Percentiles rank a stretch among this genome's conserved stretches.
Conservation (phyloP, 257 asterid genomes). For the Schizonepeta tenuifolia region DNA sequence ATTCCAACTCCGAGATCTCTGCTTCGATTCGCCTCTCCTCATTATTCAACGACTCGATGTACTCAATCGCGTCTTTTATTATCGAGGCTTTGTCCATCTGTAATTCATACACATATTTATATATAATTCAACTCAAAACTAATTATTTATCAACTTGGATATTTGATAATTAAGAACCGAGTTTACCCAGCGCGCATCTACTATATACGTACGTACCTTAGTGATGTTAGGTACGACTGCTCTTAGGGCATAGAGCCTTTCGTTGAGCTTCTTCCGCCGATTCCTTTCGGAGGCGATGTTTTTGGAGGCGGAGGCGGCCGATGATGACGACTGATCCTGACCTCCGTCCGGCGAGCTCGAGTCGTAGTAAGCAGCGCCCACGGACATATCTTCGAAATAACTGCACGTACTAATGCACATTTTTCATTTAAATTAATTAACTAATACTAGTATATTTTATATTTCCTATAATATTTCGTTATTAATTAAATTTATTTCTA, state of each 20-base stretch:
- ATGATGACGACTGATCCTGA: constrained; percentile 1
- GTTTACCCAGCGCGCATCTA: no score
- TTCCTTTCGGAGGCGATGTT: constrained; percentile 30
- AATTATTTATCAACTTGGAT: no score
- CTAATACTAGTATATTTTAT: no score
- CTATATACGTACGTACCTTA: not conserved
- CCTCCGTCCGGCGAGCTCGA: constrained; percentile 33
- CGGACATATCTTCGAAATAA: constrained; percentile 11
- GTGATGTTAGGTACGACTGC: constrained; percentile 32
- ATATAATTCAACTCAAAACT: no score
- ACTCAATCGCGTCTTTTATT: constrained; percentile 81
- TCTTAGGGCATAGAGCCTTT: constrained; percentile 21
- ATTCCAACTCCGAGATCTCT: constrained; percentile 68
- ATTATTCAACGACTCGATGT: constrained; percentile 62
- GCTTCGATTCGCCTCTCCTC: constrained; percentile 60
- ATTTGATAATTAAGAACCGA: no score
- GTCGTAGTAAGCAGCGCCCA: constrained; percentile 18
- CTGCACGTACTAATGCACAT: not conserved
- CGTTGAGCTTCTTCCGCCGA: constrained; percentile 25
- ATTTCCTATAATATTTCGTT: no score
- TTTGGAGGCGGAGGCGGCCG: constrained; percentile 12
- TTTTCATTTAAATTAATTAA: not conserved
- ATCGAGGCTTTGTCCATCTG: constrained; percentile 97
- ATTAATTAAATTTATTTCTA: no score
- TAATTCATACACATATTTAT: no score